phyloP scores from a whole-genome alignment of 78 protist genomes.

The Dictyostelium firmibasis region DNA sequence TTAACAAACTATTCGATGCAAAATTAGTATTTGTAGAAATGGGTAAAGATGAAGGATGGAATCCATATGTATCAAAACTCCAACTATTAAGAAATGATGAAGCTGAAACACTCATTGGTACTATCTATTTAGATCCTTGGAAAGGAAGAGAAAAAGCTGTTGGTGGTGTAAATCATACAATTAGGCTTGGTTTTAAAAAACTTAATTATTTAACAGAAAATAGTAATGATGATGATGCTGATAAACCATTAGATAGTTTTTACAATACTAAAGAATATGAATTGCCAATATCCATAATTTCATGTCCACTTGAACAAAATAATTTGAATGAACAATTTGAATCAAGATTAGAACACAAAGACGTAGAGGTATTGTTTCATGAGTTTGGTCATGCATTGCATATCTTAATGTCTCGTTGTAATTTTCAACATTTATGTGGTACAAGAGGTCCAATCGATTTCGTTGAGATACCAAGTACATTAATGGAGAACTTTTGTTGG shows the following conservation, averaged over 20 bases:
- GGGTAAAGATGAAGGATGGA: slow-evolving; percentile 45
- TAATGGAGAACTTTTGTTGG: slow-evolving; percentile 59
- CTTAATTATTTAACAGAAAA: background rate
- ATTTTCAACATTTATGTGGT: slow-evolving; percentile 74
- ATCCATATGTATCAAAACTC: slow-evolving; percentile 26
- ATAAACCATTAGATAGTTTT: background rate
- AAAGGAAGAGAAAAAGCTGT: background rate
- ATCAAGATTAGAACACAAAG: background rate
- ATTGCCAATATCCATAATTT: slow-evolving; percentile 10
- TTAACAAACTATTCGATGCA: slow-evolving; percentile 20
- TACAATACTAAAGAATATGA: background rate
- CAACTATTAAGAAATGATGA: background rate
- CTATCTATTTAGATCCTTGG: slow-evolving; percentile 50
- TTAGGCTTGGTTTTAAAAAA: slow-evolving; percentile 23
- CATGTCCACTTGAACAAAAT: slow-evolving; percentile 1
- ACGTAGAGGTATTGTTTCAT: slow-evolving; percentile 34
- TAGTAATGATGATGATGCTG: background rate
- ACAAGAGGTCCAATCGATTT: slow-evolving; percentile 79
- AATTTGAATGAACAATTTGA: background rate
- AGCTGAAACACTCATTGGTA: slow-evolving; percentile 1
- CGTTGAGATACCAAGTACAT: slow-evolving; percentile 78
- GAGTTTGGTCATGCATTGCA: slow-evolving; percentile 73
- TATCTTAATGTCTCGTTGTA: slow-evolving; percentile 15
- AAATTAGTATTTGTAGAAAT: background rate
- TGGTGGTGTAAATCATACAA: background rate